These are phyloP conservation scores for Solanum clarkiae DNA, from an alignment of 257 asterid species.

Conservation along the genomic window DNA sequence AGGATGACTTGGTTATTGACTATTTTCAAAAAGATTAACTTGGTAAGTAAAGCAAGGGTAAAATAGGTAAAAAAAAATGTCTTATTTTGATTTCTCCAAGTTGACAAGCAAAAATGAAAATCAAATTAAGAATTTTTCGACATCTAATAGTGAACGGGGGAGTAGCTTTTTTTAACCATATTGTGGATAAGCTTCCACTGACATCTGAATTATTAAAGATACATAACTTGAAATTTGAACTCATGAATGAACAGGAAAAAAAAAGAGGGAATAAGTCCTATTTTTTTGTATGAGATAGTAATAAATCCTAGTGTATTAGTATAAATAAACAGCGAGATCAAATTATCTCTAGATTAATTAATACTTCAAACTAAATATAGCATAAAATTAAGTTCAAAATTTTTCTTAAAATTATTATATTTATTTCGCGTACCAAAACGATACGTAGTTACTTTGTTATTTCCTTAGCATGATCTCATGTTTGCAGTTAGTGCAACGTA, in stretches of 20 bases:
- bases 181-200: not conserved
- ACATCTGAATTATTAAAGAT: not conserved
- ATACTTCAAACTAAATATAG: not conserved
- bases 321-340: not conserved
- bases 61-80: too few species aligned
- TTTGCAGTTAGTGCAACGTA: not conserved
- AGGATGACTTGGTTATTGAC: too few species aligned
- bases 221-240: not conserved
- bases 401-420: accelerated
- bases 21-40: too few species aligned
- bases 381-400: not conserved
- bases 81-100: too few species aligned
- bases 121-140: too few species aligned
- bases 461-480: not conserved
- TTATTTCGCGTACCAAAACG: not conserved
- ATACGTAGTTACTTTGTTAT: not conserved
- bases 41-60: too few species aligned
- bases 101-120: too few species aligned
- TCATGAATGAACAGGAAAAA: not conserved
- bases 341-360: not conserved
- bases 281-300: not conserved
- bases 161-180: not conserved
- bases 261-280: not conserved
- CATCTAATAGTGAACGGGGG: too few species aligned
- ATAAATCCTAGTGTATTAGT: not conserved